phyloP scores from a whole-genome alignment of 768 basidiomycete species.

The Suillus decipiens region DNA sequence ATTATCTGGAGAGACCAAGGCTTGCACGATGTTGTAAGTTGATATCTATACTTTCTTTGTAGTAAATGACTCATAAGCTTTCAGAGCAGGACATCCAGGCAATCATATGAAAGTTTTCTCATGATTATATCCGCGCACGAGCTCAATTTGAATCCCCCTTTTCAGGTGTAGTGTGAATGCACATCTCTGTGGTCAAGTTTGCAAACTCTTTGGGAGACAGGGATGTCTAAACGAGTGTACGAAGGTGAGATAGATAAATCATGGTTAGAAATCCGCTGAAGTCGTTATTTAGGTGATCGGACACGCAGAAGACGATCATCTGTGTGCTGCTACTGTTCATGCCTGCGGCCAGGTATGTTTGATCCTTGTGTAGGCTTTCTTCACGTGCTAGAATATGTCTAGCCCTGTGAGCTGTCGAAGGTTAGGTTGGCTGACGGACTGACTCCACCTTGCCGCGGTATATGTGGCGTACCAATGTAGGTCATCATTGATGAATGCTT shows the following conservation, averaged over 20 bases:
- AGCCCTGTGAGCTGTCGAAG: conserved; percentile 46
- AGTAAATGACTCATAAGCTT: not conserved
- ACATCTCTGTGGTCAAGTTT: conserved; percentile 57
- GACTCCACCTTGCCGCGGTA: conserved; percentile 41
- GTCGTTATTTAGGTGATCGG: conserved; percentile 39
- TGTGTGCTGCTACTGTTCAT: conserved; percentile 55
- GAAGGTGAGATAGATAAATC: conserved; percentile 38
- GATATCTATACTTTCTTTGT: too few relatives aligned
- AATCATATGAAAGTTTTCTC: conserved; percentile 53
- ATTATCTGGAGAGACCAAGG: conserved; percentile 28
- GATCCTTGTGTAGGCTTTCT: not conserved
- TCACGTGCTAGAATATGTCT: not conserved
- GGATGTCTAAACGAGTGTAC: conserved; percentile 57
- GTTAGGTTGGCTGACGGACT: conserved; percentile 32
- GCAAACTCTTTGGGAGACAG: conserved; percentile 43
- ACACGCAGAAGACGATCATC: conserved; percentile 50
- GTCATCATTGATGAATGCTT: not conserved
- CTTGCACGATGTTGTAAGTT: conserved; percentile 53
- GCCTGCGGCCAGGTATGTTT: conserved; percentile 53
- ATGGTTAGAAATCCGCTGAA: not conserved
- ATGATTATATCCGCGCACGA: not conserved
- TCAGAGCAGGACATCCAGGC: conserved; percentile 62
- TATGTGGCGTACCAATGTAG: conserved; percentile 46
- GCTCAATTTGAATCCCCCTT: not conserved
- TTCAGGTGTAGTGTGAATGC: conserved; percentile 51